These are phyloP conservation scores for Calophaca sinica DNA, from an alignment of 306 rosid genomes.

Conservation along the genomic window DNA sequence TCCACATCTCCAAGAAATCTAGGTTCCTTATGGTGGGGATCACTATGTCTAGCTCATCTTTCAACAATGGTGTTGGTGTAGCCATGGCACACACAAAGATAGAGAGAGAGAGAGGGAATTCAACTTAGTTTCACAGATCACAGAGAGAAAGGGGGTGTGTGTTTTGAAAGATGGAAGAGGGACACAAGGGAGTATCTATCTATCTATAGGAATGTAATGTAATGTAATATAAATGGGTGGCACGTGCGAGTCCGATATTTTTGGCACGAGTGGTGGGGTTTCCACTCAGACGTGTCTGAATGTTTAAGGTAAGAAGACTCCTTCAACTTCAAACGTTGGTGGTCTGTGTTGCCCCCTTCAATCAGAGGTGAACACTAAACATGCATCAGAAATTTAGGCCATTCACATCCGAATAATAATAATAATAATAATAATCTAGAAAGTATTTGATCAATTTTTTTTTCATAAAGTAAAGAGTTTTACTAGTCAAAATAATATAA, in stretches of 20 bases:
- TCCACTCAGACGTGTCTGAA: slow-evolving; percentile 32
- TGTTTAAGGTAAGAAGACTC: slow-evolving; percentile 32
- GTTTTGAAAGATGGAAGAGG: slow-evolving; percentile 32
- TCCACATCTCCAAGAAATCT: slow-evolving; percentile 93
- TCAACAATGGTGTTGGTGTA: slow-evolving; percentile 54
- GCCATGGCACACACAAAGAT: slow-evolving; percentile 44
- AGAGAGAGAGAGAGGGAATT: not conserved
- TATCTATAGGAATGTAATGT: not conserved
- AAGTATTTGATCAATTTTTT: no score
- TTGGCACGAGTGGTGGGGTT: slow-evolving; percentile 48
- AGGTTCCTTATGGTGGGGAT: slow-evolving; percentile 90
- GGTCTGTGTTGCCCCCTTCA: slow-evolving; percentile 17
- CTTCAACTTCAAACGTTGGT: slow-evolving; percentile 38
- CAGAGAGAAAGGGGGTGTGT: not conserved
- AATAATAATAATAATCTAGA: not conserved
- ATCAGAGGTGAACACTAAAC: not conserved
- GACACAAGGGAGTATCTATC: not conserved
- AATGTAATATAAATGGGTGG: not conserved
- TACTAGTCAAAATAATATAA: no score
- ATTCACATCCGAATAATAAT: not conserved
- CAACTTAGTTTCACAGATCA: not conserved
- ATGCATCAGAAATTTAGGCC: not conserved
- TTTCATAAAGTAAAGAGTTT: no score
- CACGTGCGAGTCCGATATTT: slow-evolving; percentile 47
- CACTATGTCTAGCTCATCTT: slow-evolving; percentile 86